A percentile compares a stretch with the other conserved stretches of the same genome.
These are phyloP conservation scores for Colletotrichum noveboracense DNA, from an alignment of 2,329 filamentous ascomycete species.

Conservation along the genomic window DNA sequence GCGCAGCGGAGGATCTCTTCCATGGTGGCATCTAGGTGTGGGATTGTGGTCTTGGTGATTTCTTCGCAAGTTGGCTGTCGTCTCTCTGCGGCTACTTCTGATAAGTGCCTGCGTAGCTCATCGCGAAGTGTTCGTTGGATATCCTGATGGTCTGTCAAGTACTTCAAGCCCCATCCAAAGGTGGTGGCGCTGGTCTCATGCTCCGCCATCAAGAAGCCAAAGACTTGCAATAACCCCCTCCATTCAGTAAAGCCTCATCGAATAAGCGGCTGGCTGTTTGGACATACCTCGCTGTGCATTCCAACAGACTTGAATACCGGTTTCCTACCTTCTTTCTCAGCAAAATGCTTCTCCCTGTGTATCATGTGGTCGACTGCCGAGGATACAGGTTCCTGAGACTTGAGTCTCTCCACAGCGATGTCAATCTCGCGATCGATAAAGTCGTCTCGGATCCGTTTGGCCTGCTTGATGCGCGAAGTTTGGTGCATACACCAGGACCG, in stretches of 20 bases:
- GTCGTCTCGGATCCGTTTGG: neutral
- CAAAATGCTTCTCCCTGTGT: neutral
- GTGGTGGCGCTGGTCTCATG: neutral
- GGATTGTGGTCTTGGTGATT: slow-evolving; percentile 20
- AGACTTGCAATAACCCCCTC: neutral
- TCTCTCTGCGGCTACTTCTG: slow-evolving; percentile 20
- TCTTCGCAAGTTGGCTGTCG: slow-evolving; percentile 26
- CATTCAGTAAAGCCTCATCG: neutral
- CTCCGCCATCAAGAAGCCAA: neutral
- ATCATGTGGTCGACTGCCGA: neutral
- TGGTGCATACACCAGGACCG: neutral
- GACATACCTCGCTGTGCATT: neutral
- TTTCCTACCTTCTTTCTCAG: neutral
- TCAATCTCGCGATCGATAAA: neutral
- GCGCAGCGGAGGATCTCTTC: slow-evolving; percentile 32
- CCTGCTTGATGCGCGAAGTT: neutral
- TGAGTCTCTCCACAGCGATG: neutral
- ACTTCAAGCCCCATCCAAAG: slow-evolving; percentile 26
- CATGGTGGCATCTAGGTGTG: slow-evolving; percentile 31
- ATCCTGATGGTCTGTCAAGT: slow-evolving; percentile 9
- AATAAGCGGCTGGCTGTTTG: neutral
- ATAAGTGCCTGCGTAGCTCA: slow-evolving; percentile 19
- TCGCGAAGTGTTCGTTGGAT: slow-evolving; percentile 26
- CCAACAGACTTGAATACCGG: neutral
- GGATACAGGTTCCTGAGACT: neutral